Conservation (phyloP, 176 grass and related monocot genomes). For the Phragmites australis region DNA sequence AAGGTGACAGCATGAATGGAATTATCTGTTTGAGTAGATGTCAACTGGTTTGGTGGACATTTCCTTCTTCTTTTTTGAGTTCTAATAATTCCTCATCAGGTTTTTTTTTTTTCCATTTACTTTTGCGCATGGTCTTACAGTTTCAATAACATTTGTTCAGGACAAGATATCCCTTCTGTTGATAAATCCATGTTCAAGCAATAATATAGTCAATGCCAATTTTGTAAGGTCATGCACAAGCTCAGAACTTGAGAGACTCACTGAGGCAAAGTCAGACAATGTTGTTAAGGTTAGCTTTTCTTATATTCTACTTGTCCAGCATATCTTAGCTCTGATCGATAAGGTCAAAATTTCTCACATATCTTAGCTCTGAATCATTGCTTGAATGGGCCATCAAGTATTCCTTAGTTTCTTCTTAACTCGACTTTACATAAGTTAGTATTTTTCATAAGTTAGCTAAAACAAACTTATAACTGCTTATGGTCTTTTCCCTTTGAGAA, state of each 20-base stretch:
- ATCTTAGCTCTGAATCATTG: not conserved
- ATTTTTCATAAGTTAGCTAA: not conserved
- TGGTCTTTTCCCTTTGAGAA: not conserved
- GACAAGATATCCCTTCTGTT: not conserved
- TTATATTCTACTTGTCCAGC: not conserved
- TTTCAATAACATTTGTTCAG: not conserved
- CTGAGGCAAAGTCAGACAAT: slow-evolving; percentile 64
- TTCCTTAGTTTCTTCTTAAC: not conserved
- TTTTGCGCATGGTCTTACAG: not conserved
- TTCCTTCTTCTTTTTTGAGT: not conserved
- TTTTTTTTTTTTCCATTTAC: slow-evolving; percentile 9
- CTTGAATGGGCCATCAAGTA: not conserved
- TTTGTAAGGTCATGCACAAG: slow-evolving; percentile 68
- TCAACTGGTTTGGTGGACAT: not conserved
- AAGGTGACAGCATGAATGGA: not conserved
- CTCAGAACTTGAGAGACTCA: slow-evolving; percentile 84
- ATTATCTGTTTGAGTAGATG: not conserved
- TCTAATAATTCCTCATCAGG: not conserved
- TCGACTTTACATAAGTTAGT: not conserved
- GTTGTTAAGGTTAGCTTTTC: slow-evolving; percentile 64
- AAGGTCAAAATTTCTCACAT: not conserved
- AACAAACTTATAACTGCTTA: not conserved
- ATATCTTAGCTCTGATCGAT: slow-evolving; percentile 7
- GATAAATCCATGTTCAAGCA: not conserved
- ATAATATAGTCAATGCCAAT: slow-evolving; percentile 21